Percentiles rank a stretch among this genome's conserved stretches.
phyloP scores from a whole-genome alignment of 2,329 filamentous ascomycete species.

The Fusarium solani-melongenae region DNA sequence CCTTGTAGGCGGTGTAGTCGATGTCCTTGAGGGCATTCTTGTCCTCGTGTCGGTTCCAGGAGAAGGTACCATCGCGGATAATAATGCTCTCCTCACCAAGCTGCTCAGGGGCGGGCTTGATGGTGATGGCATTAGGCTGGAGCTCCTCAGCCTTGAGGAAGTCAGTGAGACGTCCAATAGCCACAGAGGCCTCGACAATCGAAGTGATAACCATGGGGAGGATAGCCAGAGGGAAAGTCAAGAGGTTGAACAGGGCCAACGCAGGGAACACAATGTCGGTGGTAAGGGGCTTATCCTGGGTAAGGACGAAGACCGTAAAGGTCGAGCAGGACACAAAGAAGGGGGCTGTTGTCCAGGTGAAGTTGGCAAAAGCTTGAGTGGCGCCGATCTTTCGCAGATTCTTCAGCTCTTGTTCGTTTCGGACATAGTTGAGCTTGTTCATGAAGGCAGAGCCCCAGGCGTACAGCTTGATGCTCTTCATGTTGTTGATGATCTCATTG shows the following conservation, averaged over 20 bases:
- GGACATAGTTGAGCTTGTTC: conserved; percentile 94
- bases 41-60: conserved; percentile 88
- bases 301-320: conserved; percentile 93
- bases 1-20: conserved; percentile 89
- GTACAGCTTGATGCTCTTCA: conserved; percentile 99
- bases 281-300: conserved; percentile 81
- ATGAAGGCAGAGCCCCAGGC: conserved; percentile 98
- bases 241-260: conserved; percentile 89
- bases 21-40: conserved; percentile 82
- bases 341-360: conserved; percentile 97
- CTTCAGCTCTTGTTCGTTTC: conserved; percentile 95
- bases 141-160: conserved; percentile 92
- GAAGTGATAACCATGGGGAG: conserved; percentile 98
- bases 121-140: conserved; percentile 82
- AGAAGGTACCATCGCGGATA: conserved; percentile 88
- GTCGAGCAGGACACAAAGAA: conserved; percentile 98
- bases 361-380: conserved; percentile 93
- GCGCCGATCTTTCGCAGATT: conserved; percentile 96
- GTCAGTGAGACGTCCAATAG: conserved; percentile 83
- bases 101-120: conserved; percentile 76
- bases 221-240: conserved; percentile 93
- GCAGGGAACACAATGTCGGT: conserved; percentile 98
- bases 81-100: conserved; percentile 86
- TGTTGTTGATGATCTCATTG: conserved; percentile 98
- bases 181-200: conserved; percentile 95